Evolutionary conservation across 176 grass and related monocot genomes (phyloP), one percentile per base, ranked within the genome.

Genomic region (Rhynchospora breviuscula): DNA sequence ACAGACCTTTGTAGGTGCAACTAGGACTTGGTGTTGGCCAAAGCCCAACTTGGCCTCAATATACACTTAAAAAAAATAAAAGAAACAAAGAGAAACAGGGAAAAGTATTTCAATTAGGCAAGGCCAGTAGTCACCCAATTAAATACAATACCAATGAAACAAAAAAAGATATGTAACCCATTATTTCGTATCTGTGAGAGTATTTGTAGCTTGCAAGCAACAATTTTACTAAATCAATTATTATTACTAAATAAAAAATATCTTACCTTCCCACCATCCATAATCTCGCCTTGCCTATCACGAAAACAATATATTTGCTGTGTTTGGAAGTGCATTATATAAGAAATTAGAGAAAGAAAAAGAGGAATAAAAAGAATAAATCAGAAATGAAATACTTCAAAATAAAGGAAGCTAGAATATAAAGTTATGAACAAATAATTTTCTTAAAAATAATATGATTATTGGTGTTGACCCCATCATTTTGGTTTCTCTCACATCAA

Each of bases 231-330:
- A 77, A 85, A 85, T 48, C 5, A 51, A n/a, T n/a, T n/a, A n/a
- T 49, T 23, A 60, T 73, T 67, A 23, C 54, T 17, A 43, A 59
- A 68, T 12, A 18, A 33, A 75, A 26, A 51, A 11, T 53, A 83
- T n/a, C 83, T 33, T 88, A 98, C 95, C 95, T 93, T 88, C 48
- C 95, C 95, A 74, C 95, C 95, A 71, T 85, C 95, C 73, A 56
- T 93, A 77, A 98, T 87, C 47, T 81, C 79, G 25, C 92, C 95
- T 85, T 91, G 81, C 86, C 86, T 93, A 80, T 98, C 90, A 69
- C 95, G 92, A 59, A 92, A 83, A 85, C 95, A 98, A 56, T 98
- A 92, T 76, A 94, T 98, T 89, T 98, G 92, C 69, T 94, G 95
- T 45, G 92, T 98, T 90, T 88, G 95, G 87, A 98, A 98, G 89